Conservation (phyloP, 2,329 filamentous ascomycete species). For the Diaporthe aspalathi region DNA sequence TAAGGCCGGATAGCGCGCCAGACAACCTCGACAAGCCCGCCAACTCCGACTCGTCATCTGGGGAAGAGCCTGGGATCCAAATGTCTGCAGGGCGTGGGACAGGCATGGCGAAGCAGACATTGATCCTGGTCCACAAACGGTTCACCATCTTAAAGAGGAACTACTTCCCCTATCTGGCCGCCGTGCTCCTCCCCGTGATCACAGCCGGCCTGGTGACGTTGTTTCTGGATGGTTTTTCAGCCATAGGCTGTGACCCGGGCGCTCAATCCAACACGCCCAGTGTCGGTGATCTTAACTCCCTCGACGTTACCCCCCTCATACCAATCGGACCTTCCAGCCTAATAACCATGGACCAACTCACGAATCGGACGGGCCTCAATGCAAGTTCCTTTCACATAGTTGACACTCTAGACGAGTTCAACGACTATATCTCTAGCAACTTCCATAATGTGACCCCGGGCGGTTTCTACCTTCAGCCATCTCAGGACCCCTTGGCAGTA, state of each 20-base stretch:
- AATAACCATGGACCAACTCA: constrained; percentile 33
- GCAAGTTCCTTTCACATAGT: constrained; percentile 54
- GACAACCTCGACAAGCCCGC: constrained; percentile 19
- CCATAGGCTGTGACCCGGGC: constrained; percentile 63
- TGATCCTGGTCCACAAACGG: constrained; percentile 82
- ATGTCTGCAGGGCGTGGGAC: constrained; percentile 37
- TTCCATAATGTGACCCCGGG: constrained; percentile 79
- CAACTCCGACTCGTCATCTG: constrained; percentile 32
- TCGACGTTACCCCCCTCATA: constrained; percentile 50
- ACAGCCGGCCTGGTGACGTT: constrained; percentile 83
- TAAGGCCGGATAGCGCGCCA: constrained; percentile 35
- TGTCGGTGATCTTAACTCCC: constrained; percentile 24
- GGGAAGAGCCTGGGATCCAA: constrained; percentile 21
- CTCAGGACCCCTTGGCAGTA: constrained; percentile 28
- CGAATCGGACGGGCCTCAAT: constrained; percentile 32
- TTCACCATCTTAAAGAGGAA: constrained; percentile 82
- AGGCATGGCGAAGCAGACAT: constrained; percentile 64
- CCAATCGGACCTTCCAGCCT: constrained; percentile 56
- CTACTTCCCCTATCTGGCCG: constrained; percentile 79
- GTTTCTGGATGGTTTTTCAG: constrained; percentile 70
- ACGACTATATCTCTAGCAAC: constrained; percentile 69
- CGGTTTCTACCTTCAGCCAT: constrained; percentile 75
- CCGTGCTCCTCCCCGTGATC: constrained; percentile 81
- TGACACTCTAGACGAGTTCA: constrained; percentile 75
- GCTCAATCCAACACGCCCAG: constrained; percentile 48